Conservation (phyloP, 345 rosid genomes). For the Bruguiera sexangula region DNA sequence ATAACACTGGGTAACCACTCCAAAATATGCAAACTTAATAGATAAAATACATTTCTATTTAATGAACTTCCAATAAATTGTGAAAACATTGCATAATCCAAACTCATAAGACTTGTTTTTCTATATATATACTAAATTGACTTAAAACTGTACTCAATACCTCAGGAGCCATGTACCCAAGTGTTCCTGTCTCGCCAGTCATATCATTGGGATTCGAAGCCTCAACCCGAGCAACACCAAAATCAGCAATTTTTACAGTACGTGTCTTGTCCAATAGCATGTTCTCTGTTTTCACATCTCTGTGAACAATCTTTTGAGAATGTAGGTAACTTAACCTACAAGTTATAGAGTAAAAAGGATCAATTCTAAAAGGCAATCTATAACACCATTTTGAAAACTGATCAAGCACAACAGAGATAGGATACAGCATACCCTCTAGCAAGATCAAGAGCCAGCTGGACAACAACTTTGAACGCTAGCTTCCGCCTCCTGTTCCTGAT, state of each 20-base stretch:
- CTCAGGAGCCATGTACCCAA: slow-evolving; percentile 99
- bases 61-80: background rate
- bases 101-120: no score
- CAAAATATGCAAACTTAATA: background rate
- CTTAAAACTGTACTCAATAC: slow-evolving; percentile 28
- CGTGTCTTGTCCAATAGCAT: slow-evolving; percentile 90
- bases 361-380: background rate
- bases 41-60: background rate
- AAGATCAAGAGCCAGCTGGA: slow-evolving; percentile 92
- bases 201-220: slow-evolving; percentile 98
- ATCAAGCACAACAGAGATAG: background rate
- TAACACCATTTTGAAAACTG: no score
- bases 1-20: background rate
- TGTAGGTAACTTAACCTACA: slow-evolving; percentile 96
- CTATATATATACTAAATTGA: no score
- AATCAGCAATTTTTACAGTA: slow-evolving; percentile 87
- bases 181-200: slow-evolving; percentile 99
- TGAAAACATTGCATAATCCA: background rate
- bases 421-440: slow-evolving; percentile 74
- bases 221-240: slow-evolving; percentile 98
- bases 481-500: slow-evolving; percentile 91
- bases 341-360: slow-evolving; percentile 6
- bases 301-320: slow-evolving; percentile 90
- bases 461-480: slow-evolving; percentile 85
- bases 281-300: slow-evolving; percentile 99